phyloP scores from a whole-genome alignment of 2,329 filamentous ascomycete species.

The Pyrenochaeta sp. region DNA sequence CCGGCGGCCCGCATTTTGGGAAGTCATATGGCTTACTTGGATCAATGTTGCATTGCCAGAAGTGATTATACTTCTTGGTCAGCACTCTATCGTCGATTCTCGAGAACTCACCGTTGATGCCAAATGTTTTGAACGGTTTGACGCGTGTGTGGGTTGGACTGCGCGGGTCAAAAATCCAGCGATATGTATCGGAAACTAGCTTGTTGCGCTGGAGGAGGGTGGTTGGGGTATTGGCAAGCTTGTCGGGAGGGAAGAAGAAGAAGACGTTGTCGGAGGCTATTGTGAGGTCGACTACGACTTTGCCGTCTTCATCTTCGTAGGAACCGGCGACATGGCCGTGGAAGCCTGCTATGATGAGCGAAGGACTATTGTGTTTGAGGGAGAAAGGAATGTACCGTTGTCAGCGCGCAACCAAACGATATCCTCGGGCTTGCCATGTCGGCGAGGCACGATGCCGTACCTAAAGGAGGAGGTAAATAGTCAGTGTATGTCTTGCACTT shows the following conservation, averaged over 20 bases:
- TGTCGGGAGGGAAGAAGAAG: slow-evolving; percentile 53
- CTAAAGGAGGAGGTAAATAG: background rate
- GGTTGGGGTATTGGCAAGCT: slow-evolving; percentile 37
- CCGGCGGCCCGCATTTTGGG: slow-evolving; percentile 42
- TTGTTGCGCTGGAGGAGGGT: slow-evolving; percentile 53
- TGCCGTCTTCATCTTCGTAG: slow-evolving; percentile 51
- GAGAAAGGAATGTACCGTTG: slow-evolving; percentile 52
- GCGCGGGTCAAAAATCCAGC: slow-evolving; percentile 53
- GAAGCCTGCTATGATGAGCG: slow-evolving; percentile 38
- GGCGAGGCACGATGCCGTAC: slow-evolving; percentile 63
- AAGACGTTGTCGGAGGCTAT: slow-evolving; percentile 56
- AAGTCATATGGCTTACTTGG: slow-evolving; percentile 40
- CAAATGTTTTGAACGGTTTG: slow-evolving; percentile 42
- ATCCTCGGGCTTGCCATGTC: slow-evolving; percentile 61
- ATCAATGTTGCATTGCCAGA: slow-evolving; percentile 54
- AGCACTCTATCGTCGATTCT: slow-evolving; percentile 57
- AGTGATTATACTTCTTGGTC: slow-evolving; percentile 49
- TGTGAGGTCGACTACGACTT: slow-evolving; percentile 51
- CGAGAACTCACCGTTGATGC: slow-evolving; percentile 55
- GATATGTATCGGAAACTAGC: slow-evolving; percentile 48
- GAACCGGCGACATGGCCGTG: slow-evolving; percentile 54
- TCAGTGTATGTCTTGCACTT: background rate
- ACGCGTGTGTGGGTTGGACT: slow-evolving; percentile 39
- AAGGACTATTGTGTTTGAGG: background rate
- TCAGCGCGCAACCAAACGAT: slow-evolving; percentile 62